Base-by-base conservation (phyloP, 75 land plant genomes). In the Azolla pinnata region DNA sequence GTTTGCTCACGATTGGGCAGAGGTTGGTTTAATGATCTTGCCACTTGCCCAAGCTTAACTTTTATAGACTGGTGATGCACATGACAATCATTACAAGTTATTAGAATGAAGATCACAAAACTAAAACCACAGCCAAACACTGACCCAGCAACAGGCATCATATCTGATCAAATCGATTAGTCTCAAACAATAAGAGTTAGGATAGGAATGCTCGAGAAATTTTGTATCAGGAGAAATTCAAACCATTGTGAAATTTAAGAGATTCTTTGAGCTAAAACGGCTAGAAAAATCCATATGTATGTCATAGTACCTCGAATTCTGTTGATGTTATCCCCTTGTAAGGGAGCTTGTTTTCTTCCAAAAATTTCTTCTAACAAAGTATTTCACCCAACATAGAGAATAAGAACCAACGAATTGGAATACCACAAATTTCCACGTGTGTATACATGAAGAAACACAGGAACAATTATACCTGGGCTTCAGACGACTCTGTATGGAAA, bases 391-490 rank as follows among this genome's bases (percentile, higher is more conserved):
- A 58, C 53, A 0, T 44, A 16, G 57, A 31, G 1, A 47, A 0
- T n/a, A 29, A n/a, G 26, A 31, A 57, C 35, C n/a, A 26, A 18
- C 50, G 3, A 47, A 3, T 18, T 9, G 19, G 18, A 4, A 47
- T 9, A 3, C 50, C 10, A 58, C n/a, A 12, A 16, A 44, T 21
- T 60, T n/a, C n/a, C n/a, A n/a, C n/a, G n/a, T n/a, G n/a, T n/a
- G n/a, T n/a, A n/a, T n/a, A n/a, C n/a, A n/a, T n/a, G n/a, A n/a
- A n/a, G n/a, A n/a, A n/a, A n/a, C n/a, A n/a, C n/a, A n/a, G n/a
- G n/a, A n/a, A n/a, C n/a, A n/a, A n/a, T n/a, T n/a, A n/a, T 48
- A 90, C 97, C 83, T 91, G 88, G 20, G 79, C 73, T 18, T 85
- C 99, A 33, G 77, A 60, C 19, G 63, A 60, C 71, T 83, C 79